Evolutionary conservation across 140 eudicot species (phyloP), one percentile per base, ranked within the genome.

Genomic region (Oenanthe javanica): DNA sequence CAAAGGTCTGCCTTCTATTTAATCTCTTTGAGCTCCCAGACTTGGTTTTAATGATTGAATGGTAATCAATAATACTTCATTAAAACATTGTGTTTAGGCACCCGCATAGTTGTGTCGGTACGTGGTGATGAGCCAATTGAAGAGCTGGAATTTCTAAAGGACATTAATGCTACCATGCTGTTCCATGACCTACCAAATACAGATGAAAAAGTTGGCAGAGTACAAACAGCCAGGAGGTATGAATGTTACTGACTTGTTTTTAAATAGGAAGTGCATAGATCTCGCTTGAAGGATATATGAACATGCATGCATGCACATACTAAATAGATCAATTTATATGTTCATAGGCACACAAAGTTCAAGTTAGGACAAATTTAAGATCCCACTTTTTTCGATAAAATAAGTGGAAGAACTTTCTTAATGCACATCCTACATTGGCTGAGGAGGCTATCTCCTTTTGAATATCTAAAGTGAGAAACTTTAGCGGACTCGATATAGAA

Each of bases 191-290:
- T 94, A 42, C 97, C 97, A 4, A 82, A 79, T 73, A 49, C 93
- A 11, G 99, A 94, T 47, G 97, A 90, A 81, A 90, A 92, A 82
- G 86, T 87, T 63, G 91, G 99, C 83, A 85, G 99, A 87, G 97
- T 94, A 63, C 99, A 94, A 70, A 90, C 99, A 75, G 97, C 97
- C 52, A 87, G 99, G 80, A 92, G 99, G 98, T 93, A 89, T 81
- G 51, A 50, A 74, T 31, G 25, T 67, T 72, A 50, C 45, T 21
- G 59, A 46, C 55, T 47, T 9, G 6, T 46, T 36, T 36, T 36
- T 36, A 45, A 16, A 69, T 48, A 18, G 40, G 31, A 67, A 79
- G 7, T 79, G 64, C 51, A 42, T 74, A n/a, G 16, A 47, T 46
- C 42, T 74, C 51, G 9, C 9, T 25, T 76, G 15, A 36, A 36